Evolutionary conservation across 2,329 filamentous ascomycete species (phyloP).

Genomic region (Fusarium circinatum): DNA sequence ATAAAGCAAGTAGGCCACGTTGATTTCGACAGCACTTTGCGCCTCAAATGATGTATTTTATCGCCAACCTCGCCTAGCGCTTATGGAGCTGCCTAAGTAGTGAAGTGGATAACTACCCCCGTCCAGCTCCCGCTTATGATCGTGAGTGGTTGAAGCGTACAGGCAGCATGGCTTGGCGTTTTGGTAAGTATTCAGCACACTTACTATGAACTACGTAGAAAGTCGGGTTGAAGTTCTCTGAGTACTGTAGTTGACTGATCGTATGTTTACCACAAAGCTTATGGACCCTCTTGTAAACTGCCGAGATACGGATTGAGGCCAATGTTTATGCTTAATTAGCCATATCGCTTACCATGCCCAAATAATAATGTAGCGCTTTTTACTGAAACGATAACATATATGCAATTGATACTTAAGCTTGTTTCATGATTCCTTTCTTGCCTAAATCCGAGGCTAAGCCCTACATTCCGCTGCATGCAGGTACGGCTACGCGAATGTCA

Average conservation of each 20-base stretch:
- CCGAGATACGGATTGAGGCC: too few relatives aligned
- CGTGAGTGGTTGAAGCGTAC: not conserved
- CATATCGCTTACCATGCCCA: not conserved
- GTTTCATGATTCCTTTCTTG: not conserved
- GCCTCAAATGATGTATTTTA: not conserved
- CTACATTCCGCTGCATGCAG: not conserved
- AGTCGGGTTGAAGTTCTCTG: not conserved
- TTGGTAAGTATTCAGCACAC: not conserved
- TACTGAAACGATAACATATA: not conserved
- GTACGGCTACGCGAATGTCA: not conserved
- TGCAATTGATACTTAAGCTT: not conserved
- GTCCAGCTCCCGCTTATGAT: not conserved
- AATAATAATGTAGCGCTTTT: too few relatives aligned
- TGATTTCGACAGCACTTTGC: not conserved
- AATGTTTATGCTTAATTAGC: too few relatives aligned
- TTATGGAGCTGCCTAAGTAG: not conserved
- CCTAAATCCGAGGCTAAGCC: not conserved
- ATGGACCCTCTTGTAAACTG: accelerated
- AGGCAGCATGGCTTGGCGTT: not conserved
- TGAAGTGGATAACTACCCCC: not conserved
- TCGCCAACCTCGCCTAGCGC: not conserved
- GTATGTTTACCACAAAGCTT: not conserved
- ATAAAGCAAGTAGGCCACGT: too few relatives aligned
- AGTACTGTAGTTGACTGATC: not conserved
- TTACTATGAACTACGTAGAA: too few relatives aligned